Evolutionary conservation across 352 stramenopile genomes (phyloP).

Genomic region (Globisporangium splendens): DNA sequence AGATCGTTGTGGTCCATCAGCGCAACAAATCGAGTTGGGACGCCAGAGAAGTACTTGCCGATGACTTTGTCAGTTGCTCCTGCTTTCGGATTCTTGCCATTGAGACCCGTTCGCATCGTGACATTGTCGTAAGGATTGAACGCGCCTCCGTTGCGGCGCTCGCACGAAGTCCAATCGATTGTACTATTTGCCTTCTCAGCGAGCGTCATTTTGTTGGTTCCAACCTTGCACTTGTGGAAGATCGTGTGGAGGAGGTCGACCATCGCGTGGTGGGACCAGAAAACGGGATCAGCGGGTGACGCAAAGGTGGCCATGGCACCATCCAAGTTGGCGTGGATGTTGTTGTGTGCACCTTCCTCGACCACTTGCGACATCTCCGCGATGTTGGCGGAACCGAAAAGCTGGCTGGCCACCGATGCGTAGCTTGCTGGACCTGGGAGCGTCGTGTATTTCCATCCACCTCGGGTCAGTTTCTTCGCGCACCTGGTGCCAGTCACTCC

Average conservation of each 20-base stretch:
- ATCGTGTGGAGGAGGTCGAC: constrained; percentile 64
- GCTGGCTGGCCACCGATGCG: constrained; percentile 37
- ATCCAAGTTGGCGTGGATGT: constrained; percentile 42
- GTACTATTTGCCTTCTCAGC: constrained; percentile 35
- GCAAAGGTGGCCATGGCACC: constrained; percentile 46
- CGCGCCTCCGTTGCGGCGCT: constrained; percentile 23
- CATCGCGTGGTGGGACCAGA: constrained; percentile 70
- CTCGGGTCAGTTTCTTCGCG: constrained; percentile 45
- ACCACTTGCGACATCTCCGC: constrained; percentile 41
- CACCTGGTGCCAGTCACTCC: constrained; percentile 20
- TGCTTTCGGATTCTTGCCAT: constrained; percentile 28
- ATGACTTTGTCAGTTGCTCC: constrained; percentile 29
- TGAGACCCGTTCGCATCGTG: constrained; percentile 35
- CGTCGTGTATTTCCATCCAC: constrained; percentile 23
- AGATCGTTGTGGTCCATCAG: constrained; percentile 43
- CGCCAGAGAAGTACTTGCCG: constrained; percentile 31
- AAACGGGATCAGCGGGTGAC: constrained; percentile 52
- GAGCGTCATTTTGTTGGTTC: constrained; percentile 32
- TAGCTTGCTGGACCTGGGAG: constrained; percentile 37
- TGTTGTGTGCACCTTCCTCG: constrained; percentile 59
- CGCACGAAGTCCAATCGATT: constrained; percentile 41
- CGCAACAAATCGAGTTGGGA: constrained; percentile 33
- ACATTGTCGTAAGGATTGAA: constrained; percentile 41
- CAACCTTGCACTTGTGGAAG: constrained; percentile 69
- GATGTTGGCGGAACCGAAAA: constrained; percentile 47